Evolutionary conservation across 345 rosid genomes (phyloP).

Genomic region (Eucalyptus polybractea): DNA sequence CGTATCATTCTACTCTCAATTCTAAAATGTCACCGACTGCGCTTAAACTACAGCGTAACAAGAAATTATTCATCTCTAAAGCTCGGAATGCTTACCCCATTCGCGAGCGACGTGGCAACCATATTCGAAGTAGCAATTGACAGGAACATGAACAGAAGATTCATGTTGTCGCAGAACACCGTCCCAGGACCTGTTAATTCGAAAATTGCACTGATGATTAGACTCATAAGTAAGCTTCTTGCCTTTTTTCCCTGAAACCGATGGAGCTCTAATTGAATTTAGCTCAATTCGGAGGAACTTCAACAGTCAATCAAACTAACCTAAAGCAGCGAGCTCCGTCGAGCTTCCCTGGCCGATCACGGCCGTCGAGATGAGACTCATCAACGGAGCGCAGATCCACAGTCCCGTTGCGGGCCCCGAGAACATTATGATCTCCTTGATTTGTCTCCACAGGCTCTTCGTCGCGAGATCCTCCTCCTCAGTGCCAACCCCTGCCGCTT

Average conservation of each 20-base stretch:
- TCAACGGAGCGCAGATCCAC: slow-evolving; percentile 42
- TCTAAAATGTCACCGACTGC: background rate
- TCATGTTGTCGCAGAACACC: slow-evolving; percentile 64
- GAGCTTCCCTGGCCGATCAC: slow-evolving; percentile 46
- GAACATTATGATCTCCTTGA: slow-evolving; percentile 34
- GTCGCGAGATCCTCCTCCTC: slow-evolving; percentile 5
- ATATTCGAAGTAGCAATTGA: slow-evolving; percentile 87
- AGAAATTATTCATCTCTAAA: background rate
- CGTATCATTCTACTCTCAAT: background rate
- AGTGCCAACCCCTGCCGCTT: background rate
- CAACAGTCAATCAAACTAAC: background rate
- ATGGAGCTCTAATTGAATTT: background rate
- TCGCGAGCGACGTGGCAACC: slow-evolving; percentile 90
- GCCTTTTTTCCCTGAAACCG: background rate
- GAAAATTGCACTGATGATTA: background rate
- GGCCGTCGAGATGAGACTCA: slow-evolving; percentile 40
- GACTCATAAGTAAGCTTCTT: background rate
- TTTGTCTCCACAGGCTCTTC: slow-evolving; percentile 33
- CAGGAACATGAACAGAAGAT: slow-evolving; percentile 79
- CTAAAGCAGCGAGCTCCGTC: slow-evolving; percentile 46
- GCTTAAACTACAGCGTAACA: background rate
- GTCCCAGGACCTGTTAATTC: slow-evolving; percentile 75
- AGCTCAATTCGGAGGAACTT: background rate
- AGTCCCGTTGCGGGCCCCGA: slow-evolving; percentile 47
- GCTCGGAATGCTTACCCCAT: slow-evolving; percentile 30